Percentiles rank a stretch among this genome's conserved stretches.
These are phyloP conservation scores for Volvox carteri DNA, from an alignment of 163 green algal genomes.

Conservation along the genomic window DNA sequence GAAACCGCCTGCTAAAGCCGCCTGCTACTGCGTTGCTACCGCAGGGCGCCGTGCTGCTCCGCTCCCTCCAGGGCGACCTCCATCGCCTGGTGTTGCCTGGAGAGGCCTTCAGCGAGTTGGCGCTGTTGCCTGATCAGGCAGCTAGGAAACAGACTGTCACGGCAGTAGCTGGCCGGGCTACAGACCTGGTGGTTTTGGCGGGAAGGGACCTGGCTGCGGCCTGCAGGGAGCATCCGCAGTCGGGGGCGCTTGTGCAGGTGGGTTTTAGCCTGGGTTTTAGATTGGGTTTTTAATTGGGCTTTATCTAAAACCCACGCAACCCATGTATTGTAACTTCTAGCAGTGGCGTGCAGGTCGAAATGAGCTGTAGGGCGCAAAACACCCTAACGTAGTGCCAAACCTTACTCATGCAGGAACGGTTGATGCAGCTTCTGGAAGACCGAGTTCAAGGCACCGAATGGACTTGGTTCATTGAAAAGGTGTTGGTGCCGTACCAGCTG, in stretches of 20 bases:
- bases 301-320: no score
- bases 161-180: background rate
- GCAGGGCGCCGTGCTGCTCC: slow-evolving; percentile 28
- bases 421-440: slow-evolving; percentile 53
- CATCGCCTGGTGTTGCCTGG: background rate
- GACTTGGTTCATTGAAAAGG: slow-evolving; percentile 52
- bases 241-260: slow-evolving; percentile 41
- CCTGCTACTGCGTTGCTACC: no score
- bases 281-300: no score
- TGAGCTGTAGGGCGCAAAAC: no score
- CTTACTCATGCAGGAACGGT: slow-evolving; percentile 43
- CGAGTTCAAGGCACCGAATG: slow-evolving; percentile 28
- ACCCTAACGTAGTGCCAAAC: no score
- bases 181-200: slow-evolving; percentile 35
- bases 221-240: slow-evolving; percentile 29
- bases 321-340: background rate
- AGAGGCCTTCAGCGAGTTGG: slow-evolving; percentile 33
- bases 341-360: background rate
- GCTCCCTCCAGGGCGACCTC: background rate
- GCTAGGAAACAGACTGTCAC: background rate
- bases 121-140: slow-evolving; percentile 32
- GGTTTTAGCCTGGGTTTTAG: background rate
- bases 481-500: slow-evolving; percentile 53
- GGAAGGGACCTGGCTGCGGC: slow-evolving; percentile 41
- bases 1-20: no score